Base-by-base conservation (phyloP, 2,329 filamentous ascomycete genomes). In the Arthrinium puccinioides region DNA sequence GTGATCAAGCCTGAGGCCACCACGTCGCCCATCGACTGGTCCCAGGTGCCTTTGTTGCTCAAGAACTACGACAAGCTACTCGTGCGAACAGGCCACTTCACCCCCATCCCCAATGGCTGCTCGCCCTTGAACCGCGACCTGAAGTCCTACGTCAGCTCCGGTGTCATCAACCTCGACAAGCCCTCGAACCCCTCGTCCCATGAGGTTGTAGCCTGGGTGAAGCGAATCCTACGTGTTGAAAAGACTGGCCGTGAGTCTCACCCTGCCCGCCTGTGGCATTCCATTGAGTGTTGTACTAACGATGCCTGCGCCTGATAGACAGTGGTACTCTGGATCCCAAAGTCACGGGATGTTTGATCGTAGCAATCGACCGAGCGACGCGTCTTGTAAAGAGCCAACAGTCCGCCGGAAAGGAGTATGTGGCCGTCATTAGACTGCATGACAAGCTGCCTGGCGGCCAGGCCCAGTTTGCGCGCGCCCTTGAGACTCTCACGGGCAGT, bases 131-230 rank as follows among this genome's bases (percentile, higher is more conserved):
- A 87, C 67, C 86, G 92, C 64, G 90, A 97, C 63, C 76, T 98
- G 59, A 96, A 96, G 74, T 88, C 85, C 47, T 98, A 97, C 18
- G 31, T 33, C 14, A 90, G 85, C 63, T 94, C 87, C 47, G 92
- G 92, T 68, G 90, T 98, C 42, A 97, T 98, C 69, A 98, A 98
- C 71, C 82, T 96, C 52, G 87, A 94, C 70, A 94, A 94, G 72
- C 92, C 90, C 40, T 94, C 89, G 37, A 98, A 98, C 72, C 90
- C 90, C 38, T 96, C 89, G 50, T 92, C 84, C 57, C 92, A 98
- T 76, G 92, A 98, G 74, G 92, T 98, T 49, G 92, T 98, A 58
- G 90, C 92, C 50, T 98, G 92, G 92, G 85, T 97, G 53, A 98
- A 98, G 82, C 83, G 90, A 54, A 97, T 97, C 56, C 75, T 98